Evolutionary conservation across 352 stramenopile genomes (phyloP).

Genomic region (Stramenopiles sp.): DNA sequence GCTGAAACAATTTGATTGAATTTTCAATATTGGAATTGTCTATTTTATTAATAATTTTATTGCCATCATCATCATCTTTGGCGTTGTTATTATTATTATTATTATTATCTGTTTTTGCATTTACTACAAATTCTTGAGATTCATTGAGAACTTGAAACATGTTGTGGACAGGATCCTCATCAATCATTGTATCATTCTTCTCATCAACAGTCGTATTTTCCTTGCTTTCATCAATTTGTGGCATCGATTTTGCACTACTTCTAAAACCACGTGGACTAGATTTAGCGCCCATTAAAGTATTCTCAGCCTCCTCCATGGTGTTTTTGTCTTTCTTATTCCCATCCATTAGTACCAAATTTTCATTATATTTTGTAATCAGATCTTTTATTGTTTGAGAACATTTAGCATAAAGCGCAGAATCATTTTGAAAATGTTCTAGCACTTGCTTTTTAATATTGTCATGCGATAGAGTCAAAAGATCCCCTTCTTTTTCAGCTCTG

Average conservation of each 20-base stretch:
- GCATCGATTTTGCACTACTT: background rate
- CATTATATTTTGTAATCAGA: background rate
- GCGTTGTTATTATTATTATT: background rate
- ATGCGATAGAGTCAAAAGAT: background rate
- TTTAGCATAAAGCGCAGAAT: background rate
- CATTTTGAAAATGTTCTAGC: background rate
- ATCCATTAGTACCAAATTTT: background rate
- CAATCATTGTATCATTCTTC: background rate
- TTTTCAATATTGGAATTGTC: background rate
- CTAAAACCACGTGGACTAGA: background rate
- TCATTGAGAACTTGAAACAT: too few relatives aligned
- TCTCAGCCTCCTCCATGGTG: background rate
- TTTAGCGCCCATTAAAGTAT: too few relatives aligned
- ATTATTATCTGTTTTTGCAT: background rate
- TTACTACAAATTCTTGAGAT: background rate
- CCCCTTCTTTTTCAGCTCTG: background rate
- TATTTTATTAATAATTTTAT: background rate
- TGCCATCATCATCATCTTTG: background rate
- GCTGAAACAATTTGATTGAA: background rate
- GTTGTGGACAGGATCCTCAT: background rate
- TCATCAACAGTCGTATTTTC: background rate
- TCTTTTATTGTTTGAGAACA: background rate
- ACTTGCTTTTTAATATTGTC: background rate
- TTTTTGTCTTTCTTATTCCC: background rate
- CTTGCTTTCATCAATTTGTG: background rate